Conservation (phyloP, 2,329 filamentous ascomycete genomes). For the Stemphylium lycopersici region DNA sequence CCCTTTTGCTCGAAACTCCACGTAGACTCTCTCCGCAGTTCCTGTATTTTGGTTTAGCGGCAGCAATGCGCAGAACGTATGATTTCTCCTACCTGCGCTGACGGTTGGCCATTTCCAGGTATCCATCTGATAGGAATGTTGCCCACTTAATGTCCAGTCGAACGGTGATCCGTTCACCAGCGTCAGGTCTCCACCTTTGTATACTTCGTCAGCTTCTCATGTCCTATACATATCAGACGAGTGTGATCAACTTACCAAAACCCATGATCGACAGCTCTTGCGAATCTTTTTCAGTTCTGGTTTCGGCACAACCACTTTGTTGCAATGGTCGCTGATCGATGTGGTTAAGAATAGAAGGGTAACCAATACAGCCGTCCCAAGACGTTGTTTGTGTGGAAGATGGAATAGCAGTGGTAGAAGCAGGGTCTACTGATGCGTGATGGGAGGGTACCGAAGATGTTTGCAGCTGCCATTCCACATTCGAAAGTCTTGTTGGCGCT, state of each 20-base stretch:
- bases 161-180: constrained; percentile 52
- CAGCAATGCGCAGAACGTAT: background rate
- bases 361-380: background rate
- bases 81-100: constrained; percentile 25
- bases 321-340: constrained; percentile 5
- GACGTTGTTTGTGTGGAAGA: background rate
- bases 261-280: constrained; percentile 28
- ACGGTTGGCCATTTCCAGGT: constrained; percentile 47
- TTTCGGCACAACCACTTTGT: background rate
- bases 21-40: constrained; percentile 37
- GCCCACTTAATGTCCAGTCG: constrained; percentile 41
- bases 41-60: constrained; percentile 16
- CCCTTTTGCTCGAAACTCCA: constrained; percentile 40
- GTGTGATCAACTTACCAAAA: constrained; percentile 25
- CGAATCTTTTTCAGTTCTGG: background rate
- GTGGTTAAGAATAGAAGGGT: background rate
- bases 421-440: too few relatives aligned
- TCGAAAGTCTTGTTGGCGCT: too few relatives aligned
- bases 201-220: background rate
- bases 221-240: too few relatives aligned
- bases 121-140: constrained; percentile 48
- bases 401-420: too few relatives aligned
- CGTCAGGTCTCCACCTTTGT: constrained; percentile 44
- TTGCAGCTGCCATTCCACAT: too few relatives aligned
- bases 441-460: too few relatives aligned